Base-by-base conservation (phyloP, 345 rosid species). In the Lenwebbia sp. region DNA sequence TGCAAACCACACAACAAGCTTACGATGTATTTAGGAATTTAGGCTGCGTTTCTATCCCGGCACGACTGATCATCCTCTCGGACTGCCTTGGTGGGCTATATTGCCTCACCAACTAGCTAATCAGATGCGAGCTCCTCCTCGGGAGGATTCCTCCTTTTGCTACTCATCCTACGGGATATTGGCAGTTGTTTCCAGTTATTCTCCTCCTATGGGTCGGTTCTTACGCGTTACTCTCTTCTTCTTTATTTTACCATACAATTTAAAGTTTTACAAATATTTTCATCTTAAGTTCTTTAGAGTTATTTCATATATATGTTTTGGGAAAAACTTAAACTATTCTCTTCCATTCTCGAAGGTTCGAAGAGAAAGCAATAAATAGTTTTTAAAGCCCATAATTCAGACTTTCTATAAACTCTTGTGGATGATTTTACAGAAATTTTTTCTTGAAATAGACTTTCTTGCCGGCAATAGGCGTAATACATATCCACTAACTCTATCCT, bases 21-120 rank as follows among this genome's bases (percentile, higher is more conserved):
- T 65, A 65, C 6, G 44, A 1, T 17, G 44, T 33, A 65, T 17
- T 17, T 65, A 65, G 23, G 44, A 7, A 3, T 33, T 23, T 0
- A 2, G 3, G 0, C 22, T 12, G 2, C 22, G 10, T 37, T 7
- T 33, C 1, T 0, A 0, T 37, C 44, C 0, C 10, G 4, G 0
- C 19, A 19, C 0, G 0, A 2, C 7, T 2, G 12, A 70, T 33
- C 5, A 19, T 8, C 13, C 13, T 8, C 23, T 70, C 13, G 0
- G 1, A 33, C 11, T 21, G 1, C 6, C 2, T 33, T 33, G 3
- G 3, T 17, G 13, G 37, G 26, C 11, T 70, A 70, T n/a, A n/a
- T 70, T 19, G 47, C 0, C 25, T 70, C 3, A 0, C 0, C 1
- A 0, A 9, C 4, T 33, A 0, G 13, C 4, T 33, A 70, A 70